phyloP scores from a whole-genome alignment of 495 filamentous ascomycete genomes.

The Lichina pygmaea region DNA sequence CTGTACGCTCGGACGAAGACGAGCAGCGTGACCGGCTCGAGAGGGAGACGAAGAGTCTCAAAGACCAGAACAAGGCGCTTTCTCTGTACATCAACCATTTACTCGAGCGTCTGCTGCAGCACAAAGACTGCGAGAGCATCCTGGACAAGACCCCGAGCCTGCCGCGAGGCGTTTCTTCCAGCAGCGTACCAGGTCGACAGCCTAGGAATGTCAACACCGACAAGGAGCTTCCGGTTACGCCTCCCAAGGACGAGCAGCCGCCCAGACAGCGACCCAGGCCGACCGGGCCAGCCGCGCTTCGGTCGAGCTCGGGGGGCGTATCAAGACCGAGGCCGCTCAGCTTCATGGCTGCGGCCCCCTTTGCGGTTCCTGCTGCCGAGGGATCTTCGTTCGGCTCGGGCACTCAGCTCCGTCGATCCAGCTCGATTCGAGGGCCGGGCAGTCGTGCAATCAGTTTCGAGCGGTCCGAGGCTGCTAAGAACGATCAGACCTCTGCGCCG shows the following conservation, averaged over 20 bases:
- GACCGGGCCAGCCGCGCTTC: neutral
- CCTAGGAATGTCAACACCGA: conserved; percentile 22
- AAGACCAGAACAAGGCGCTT: conserved; percentile 88
- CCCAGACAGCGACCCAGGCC: conserved; percentile 8
- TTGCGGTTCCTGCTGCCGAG: conserved; percentile 20
- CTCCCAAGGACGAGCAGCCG: conserved; percentile 20
- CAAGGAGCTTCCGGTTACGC: conserved; percentile 68
- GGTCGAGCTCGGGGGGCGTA: conserved; percentile 7
- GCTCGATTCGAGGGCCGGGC: conserved; percentile 22
- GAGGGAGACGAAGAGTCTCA: conserved; percentile 48
- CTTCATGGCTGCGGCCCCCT: conserved; percentile 23
- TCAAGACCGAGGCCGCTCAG: conserved; percentile 35
- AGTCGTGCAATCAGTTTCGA: neutral
- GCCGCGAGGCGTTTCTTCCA: conserved; percentile 8
- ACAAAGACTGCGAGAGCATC: conserved; percentile 83
- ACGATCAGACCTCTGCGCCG: conserved; percentile 16
- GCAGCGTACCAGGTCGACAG: conserved; percentile 1
- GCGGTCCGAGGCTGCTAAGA: conserved; percentile 24
- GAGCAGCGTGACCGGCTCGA: conserved; percentile 42
- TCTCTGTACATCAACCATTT: conserved; percentile 97
- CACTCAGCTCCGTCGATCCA: conserved; percentile 44
- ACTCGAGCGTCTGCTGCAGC: conserved; percentile 75
- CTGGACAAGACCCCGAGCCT: conserved; percentile 46
- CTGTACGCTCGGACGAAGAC: conserved; percentile 23
- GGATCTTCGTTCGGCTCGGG: conserved; percentile 63